Evolutionary conservation across 202 grass and related monocot species (phyloP), one percentile per base, ranked within the genome.

Genomic region (Setaria viridis): DNA sequence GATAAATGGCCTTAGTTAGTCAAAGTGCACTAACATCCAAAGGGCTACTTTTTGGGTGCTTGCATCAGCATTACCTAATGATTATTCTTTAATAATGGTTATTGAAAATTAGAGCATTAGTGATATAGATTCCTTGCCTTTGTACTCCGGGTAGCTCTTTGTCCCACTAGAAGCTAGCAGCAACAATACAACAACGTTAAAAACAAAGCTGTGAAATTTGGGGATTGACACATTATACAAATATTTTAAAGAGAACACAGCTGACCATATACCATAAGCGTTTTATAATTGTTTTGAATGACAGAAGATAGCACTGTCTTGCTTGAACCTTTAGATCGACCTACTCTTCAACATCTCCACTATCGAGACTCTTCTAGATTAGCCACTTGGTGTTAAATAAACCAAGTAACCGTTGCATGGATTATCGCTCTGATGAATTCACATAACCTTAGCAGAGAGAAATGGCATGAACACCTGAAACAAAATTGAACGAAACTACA

Each of bases 11-110:
- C 9, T n/a, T 43, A 37, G 17, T 48, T 49, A 32, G 34, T 13
- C 16, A 3, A 20, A 62, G 43, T 45, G 63, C 62, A 70, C 41
- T 50, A 69, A 67, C 20, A 39, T 75, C 50, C 62, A 76, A 87
- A 65, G 79, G 65, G 19, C 71, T 76, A 50, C 50, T 75, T 87
- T 87, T 77, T 62, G 15, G 20, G 53, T 70, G 53, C 53, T 70
- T 54, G 19, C 63, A 70, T 77, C 63, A 53, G 63, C 62, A 70
- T 54, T 71, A 83, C 63, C 47, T 49, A 80, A 85, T 41, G 17
- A 58, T 29, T 48, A 29, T 39, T 57, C 29, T 65, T 39, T 54
- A 32, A 33, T 25, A 46, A 9, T 7, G 14, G 42, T 43, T 1
- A 80, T 65, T 56, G 21, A 11, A 80, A 80, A 62, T 65, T 42